These are phyloP conservation scores for Madurella mycetomatis DNA, from an alignment of 2,329 filamentous ascomycete species.

Conservation along the genomic window DNA sequence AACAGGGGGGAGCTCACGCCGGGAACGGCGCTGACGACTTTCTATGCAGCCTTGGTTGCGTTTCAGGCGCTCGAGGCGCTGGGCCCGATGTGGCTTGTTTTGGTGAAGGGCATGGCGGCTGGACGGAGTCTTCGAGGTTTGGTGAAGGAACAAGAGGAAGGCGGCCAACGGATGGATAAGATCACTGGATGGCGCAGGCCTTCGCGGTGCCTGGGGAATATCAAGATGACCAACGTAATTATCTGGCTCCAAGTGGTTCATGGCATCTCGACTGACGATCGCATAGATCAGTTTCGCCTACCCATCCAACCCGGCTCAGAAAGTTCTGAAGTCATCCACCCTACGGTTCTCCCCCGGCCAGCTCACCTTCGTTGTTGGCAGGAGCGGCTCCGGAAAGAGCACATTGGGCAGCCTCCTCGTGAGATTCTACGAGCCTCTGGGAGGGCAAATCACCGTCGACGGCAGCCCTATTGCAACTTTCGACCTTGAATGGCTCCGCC, in stretches of 20 bases:
- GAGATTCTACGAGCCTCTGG: slow-evolving; percentile 65
- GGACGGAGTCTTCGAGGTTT: slow-evolving; percentile 57
- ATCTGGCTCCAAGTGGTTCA: neutral
- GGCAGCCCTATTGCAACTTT: slow-evolving; percentile 57
- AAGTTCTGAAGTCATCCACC: slow-evolving; percentile 56
- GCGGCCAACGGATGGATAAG: slow-evolving; percentile 21
- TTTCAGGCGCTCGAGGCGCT: slow-evolving; percentile 71
- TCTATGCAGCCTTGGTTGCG: slow-evolving; percentile 75
- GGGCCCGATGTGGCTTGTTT: slow-evolving; percentile 69
- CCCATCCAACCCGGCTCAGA: slow-evolving; percentile 59
- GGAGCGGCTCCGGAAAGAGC: slow-evolving; percentile 88
- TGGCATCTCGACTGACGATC: slow-evolving; percentile 3
- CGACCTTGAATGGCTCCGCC: slow-evolving; percentile 66
- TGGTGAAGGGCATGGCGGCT: slow-evolving; percentile 76
- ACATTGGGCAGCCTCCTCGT: slow-evolving; percentile 78
- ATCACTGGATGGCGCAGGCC: slow-evolving; percentile 23
- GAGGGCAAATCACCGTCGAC: slow-evolving; percentile 67
- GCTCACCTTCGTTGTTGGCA: slow-evolving; percentile 76
- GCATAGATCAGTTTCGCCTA: slow-evolving; percentile 75
- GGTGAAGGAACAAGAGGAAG: slow-evolving; percentile 30
- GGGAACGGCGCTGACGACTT: slow-evolving; percentile 73
- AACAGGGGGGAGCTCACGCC: slow-evolving; percentile 52
- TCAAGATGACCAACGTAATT: slow-evolving; percentile 65
- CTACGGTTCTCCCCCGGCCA: slow-evolving; percentile 69
- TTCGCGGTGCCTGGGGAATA: slow-evolving; percentile 55